Evolutionary conservation across 805 yeast species (phyloP).

Genomic region (Schizosaccharomyces lindneri): DNA sequence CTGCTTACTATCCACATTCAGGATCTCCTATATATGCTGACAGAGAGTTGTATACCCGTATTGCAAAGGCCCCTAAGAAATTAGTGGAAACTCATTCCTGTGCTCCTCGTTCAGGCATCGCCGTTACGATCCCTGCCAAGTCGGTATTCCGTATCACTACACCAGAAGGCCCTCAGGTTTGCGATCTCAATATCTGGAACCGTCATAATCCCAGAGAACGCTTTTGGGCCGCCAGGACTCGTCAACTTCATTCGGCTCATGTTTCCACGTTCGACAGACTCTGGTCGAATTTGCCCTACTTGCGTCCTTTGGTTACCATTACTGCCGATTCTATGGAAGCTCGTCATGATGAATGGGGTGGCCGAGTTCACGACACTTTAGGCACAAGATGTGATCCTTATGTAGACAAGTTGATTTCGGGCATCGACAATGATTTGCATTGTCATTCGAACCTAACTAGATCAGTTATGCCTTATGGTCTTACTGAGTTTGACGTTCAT

Average conservation of each 20-base stretch:
- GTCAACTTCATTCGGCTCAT: background rate
- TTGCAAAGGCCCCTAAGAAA: background rate
- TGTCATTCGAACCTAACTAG: background rate
- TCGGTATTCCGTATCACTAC: background rate
- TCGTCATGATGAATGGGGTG: background rate
- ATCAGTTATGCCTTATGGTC: background rate
- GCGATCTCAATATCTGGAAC: background rate
- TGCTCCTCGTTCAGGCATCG: background rate
- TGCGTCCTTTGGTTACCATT: background rate
- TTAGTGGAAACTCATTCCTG: background rate
- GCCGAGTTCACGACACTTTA: background rate
- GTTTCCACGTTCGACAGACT: background rate
- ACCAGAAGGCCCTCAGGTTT: background rate
- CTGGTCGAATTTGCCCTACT: background rate
- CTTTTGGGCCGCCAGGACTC: background rate
- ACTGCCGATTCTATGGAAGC: background rate
- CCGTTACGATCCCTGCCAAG: background rate
- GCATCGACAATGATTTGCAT: background rate
- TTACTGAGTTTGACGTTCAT: background rate
- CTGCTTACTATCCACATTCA: background rate
- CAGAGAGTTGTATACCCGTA: background rate
- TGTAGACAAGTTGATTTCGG: background rate
- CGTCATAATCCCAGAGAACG: background rate
- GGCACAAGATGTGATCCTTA: background rate
- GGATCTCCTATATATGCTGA: background rate